Conservation (phyloP, 1,284 basidiomycete genomes). For the Ceratobasidium sp. region DNA sequence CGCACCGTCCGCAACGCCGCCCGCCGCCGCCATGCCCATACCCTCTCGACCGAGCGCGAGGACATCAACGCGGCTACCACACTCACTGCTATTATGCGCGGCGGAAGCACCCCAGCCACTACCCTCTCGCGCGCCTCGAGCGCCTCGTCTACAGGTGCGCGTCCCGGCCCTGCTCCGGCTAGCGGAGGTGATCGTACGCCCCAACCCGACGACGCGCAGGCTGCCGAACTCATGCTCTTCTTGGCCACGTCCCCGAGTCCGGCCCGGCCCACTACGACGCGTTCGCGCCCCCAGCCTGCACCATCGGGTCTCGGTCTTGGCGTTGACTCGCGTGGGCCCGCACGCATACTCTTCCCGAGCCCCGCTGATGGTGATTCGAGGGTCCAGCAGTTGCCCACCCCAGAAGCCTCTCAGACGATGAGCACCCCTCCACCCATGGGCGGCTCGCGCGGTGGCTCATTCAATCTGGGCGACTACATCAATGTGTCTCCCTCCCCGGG, state of each 20-base stretch:
- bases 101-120: constrained; percentile 34
- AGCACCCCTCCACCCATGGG: constrained; percentile 53
- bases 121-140: constrained; percentile 62
- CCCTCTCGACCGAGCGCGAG: constrained; percentile 47
- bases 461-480: constrained; percentile 79
- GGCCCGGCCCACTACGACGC: constrained; percentile 56
- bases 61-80: constrained; percentile 86
- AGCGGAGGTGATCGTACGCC: constrained; percentile 51
- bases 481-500: constrained; percentile 65
- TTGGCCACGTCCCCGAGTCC: constrained; percentile 85
- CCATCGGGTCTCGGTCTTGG: constrained; percentile 62
- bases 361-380: constrained; percentile 48
- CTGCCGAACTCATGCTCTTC: constrained; percentile 82
- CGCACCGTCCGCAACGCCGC: constrained; percentile 47
- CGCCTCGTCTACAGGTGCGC: constrained; percentile 24
- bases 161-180: background rate
- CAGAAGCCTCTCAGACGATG: constrained; percentile 57
- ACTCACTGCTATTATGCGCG: constrained; percentile 72
- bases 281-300: constrained; percentile 65
- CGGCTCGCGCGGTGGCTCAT: constrained; percentile 58
- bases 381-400: constrained; percentile 51
- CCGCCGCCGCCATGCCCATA: constrained; percentile 61
- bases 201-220: constrained; percentile 70
- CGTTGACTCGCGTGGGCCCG: constrained; percentile 52
- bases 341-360: constrained; percentile 46